phyloP scores from a whole-genome alignment of 176 grass and related monocot species.

The Triticum aestivum region DNA sequence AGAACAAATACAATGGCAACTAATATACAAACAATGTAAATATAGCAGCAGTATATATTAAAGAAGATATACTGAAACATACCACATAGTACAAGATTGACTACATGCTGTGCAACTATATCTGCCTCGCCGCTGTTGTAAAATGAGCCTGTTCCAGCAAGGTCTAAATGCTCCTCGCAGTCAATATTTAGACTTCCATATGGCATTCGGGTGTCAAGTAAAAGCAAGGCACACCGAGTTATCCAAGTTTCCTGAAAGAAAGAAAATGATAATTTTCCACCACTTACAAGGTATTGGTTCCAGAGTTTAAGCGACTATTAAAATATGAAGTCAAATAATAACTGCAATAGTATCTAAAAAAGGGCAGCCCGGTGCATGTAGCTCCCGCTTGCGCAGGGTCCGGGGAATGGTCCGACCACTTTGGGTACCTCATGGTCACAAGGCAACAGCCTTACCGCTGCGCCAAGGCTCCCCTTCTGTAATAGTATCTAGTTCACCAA shows the following conservation, averaged over 20 bases:
- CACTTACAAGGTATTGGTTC: not conserved
- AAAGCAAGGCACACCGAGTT: conserved; percentile 69
- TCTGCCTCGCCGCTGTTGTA: conserved; percentile 90
- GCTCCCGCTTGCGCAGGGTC: too few species aligned
- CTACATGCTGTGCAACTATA: conserved; percentile 75
- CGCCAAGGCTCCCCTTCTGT: not conserved
- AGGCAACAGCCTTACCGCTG: too few species aligned
- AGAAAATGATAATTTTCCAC: not conserved
- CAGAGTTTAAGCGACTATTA: not conserved
- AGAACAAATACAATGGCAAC: not conserved
- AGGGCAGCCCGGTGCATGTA: too few species aligned
- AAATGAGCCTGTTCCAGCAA: conserved; percentile 76
- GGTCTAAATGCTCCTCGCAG: conserved; percentile 84
- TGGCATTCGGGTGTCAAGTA: conserved; percentile 92
- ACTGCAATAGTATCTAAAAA: not conserved
- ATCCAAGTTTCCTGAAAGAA: conserved; percentile 60
- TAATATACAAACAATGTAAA: conserved; percentile 3
- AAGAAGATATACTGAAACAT: conserved; percentile 14
- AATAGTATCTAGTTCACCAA: not conserved
- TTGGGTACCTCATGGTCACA: too few species aligned
- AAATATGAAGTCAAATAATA: not conserved
- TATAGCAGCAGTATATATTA: not conserved
- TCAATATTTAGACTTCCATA: conserved; percentile 87
- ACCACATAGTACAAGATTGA: conserved; percentile 83
- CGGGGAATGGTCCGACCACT: too few species aligned